These are phyloP conservation scores for Hygrophorus pudorinus DNA, from an alignment of 768 basidiomycete species.

Conservation along the genomic window DNA sequence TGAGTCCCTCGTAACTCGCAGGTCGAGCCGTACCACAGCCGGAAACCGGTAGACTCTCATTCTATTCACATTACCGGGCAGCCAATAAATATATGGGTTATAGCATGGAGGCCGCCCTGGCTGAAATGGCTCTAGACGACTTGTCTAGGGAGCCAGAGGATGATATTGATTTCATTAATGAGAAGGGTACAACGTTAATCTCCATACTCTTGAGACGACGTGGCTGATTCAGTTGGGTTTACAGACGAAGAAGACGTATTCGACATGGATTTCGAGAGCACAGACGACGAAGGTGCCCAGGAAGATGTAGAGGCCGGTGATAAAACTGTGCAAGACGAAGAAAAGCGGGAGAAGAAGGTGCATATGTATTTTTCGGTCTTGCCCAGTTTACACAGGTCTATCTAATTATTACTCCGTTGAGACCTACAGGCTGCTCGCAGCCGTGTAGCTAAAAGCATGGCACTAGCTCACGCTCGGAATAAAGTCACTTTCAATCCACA, in stretches of 20 bases:
- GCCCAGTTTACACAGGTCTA: background rate
- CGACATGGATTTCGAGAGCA: conserved; percentile 79
- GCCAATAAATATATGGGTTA: conserved; percentile 4
- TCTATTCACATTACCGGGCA: background rate
- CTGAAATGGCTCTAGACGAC: conserved; percentile 55
- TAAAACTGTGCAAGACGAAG: conserved; percentile 47
- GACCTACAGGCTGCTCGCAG: conserved; percentile 38
- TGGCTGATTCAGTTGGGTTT: conserved; percentile 9
- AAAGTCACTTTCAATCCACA: conserved; percentile 61
- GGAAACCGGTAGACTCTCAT: conserved; percentile 52
- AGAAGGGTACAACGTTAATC: conserved; percentile 39
- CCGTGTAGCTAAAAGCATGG: conserved; percentile 52
- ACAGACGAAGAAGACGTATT: conserved; percentile 77
- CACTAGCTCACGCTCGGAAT: conserved; percentile 57
- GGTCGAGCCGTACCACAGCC: conserved; percentile 63
- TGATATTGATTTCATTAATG: conserved; percentile 60
- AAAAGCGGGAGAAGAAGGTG: conserved; percentile 43
- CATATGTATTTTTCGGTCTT: background rate
- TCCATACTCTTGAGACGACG: background rate
- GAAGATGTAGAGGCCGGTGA: conserved; percentile 49
- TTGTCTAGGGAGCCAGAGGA: conserved; percentile 53
- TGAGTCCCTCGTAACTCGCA: conserved; percentile 43
- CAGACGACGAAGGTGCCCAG: conserved; percentile 62
- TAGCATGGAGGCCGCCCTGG: conserved; percentile 73
- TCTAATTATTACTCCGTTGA: conserved; percentile 1